phyloP scores from a whole-genome alignment of 257 asterid species.

The Primulina huaijiensis region DNA sequence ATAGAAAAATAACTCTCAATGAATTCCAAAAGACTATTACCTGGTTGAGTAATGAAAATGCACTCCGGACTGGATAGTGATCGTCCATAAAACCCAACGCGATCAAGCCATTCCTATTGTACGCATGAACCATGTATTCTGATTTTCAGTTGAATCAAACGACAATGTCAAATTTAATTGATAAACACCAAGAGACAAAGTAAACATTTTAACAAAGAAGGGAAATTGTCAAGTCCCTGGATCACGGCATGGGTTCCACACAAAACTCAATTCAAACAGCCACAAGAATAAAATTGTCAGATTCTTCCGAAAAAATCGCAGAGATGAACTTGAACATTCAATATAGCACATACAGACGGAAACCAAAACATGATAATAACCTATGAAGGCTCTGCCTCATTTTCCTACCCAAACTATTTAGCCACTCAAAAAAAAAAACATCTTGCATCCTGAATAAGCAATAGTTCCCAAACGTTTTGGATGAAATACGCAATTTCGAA shows the following conservation, averaged over 20 bases:
- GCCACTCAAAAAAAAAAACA: too few species aligned
- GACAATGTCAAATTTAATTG: neutral
- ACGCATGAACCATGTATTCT: constrained; percentile 56
- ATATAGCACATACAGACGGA: neutral
- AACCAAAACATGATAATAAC: neutral
- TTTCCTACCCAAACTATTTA: neutral
- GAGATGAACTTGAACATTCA: neutral
- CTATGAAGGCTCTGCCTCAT: neutral
- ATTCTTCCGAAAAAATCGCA: neutral
- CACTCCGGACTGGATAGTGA: constrained; percentile 55
- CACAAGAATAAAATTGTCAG: neutral
- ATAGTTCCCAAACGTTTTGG: neutral
- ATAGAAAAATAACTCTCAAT: neutral
- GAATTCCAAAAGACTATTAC: constrained; percentile 20
- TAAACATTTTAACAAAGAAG: too few species aligned
- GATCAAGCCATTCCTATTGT: constrained; percentile 50
- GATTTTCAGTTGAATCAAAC: neutral
- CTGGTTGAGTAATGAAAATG: constrained; percentile 52
- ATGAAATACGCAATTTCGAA: too few species aligned
- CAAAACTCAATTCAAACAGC: neutral
- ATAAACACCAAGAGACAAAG: too few species aligned
- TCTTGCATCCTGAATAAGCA: neutral
- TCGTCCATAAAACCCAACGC: constrained; percentile 54
- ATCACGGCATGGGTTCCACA: neutral
- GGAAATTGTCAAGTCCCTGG: neutral